These are phyloP conservation scores for Malus hybrid DNA, from an alignment of 331 rosid genomes.

Conservation along the genomic window DNA sequence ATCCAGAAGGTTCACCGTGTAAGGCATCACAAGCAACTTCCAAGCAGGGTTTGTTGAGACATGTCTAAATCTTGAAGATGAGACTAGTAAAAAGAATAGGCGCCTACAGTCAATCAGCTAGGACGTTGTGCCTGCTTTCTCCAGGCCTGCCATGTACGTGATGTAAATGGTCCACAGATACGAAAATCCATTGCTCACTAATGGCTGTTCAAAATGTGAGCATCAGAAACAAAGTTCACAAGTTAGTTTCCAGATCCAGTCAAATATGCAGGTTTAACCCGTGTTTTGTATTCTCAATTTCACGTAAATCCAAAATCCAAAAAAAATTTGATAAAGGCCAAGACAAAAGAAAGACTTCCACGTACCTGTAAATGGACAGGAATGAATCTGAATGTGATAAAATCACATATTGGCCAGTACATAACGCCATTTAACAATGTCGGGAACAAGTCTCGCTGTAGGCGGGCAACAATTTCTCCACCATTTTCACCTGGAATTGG, in stretches of 20 bases:
- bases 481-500: conserved; percentile 58
- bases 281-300: not conserved
- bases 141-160: conserved; percentile 85
- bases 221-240: conserved; percentile 11
- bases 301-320: not conserved
- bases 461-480: conserved; percentile 54
- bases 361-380: conserved; percentile 85
- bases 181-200: conserved; percentile 88
- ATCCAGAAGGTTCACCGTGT: conserved; percentile 2
- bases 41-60: conserved; percentile 6
- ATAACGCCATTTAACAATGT: conserved; percentile 60
- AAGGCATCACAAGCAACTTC: conserved; percentile 5
- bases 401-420: conserved; percentile 87
- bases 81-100: conserved; percentile 1
- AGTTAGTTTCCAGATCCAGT: not conserved
- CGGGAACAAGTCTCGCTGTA: conserved; percentile 74
- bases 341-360: not conserved
- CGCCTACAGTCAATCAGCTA: conserved; percentile 15
- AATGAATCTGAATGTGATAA: conserved; percentile 64
- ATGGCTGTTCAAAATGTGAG: conserved; percentile 50
- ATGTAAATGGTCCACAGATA: conserved; percentile 87
- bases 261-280: not conserved
- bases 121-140: conserved; percentile 40
- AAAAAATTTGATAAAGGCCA: not conserved
- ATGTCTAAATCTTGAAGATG: conserved; percentile 3